phyloP scores from a whole-genome alignment of 2,329 filamentous ascomycete species.

The Triangularia verruculosa region DNA sequence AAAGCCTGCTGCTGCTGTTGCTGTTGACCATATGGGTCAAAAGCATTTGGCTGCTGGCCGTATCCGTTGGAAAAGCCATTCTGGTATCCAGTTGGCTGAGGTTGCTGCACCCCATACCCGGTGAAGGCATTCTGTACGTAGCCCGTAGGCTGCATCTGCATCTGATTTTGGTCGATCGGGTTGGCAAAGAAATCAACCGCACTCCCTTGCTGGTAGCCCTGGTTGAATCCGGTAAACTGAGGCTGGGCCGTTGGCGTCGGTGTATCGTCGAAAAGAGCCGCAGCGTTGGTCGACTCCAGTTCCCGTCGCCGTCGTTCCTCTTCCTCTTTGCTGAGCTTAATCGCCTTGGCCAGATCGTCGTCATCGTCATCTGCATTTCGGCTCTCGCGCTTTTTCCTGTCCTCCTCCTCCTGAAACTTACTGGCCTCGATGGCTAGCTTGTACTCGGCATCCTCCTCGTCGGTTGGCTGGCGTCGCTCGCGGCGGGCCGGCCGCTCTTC shows the following conservation, averaged over 20 bases:
- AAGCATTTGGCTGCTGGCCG: slow-evolving; percentile 62
- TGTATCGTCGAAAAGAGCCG: slow-evolving; percentile 84
- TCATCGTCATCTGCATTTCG: slow-evolving; percentile 62
- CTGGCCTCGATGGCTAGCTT: slow-evolving; percentile 89
- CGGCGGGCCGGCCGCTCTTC: slow-evolving; percentile 43
- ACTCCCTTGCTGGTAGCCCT: slow-evolving; percentile 95
- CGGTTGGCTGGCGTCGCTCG: slow-evolving; percentile 50
- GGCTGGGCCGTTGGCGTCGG: slow-evolving; percentile 62
- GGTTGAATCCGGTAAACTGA: slow-evolving; percentile 87
- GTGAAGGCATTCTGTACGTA: slow-evolving; percentile 58
- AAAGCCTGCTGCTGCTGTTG: slow-evolving; percentile 38
- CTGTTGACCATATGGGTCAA: slow-evolving; percentile 66
- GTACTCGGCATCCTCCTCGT: slow-evolving; percentile 90
- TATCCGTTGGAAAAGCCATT: slow-evolving; percentile 60
- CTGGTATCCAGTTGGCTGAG: slow-evolving; percentile 39
- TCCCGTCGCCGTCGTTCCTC: slow-evolving; percentile 86
- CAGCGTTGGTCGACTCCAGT: slow-evolving; percentile 79
- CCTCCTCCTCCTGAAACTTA: slow-evolving; percentile 92
- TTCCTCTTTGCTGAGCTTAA: slow-evolving; percentile 91
- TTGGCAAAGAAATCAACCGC: slow-evolving; percentile 98
- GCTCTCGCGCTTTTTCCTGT: slow-evolving; percentile 68
- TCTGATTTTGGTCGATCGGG: slow-evolving; percentile 77
- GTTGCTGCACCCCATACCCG: slow-evolving; percentile 40
- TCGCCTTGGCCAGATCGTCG: slow-evolving; percentile 89
- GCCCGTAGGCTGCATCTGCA: slow-evolving; percentile 78